A percentile compares a stretch with the other conserved stretches of the same genome.
These are phyloP conservation scores for Blastosporella zonata DNA, from an alignment of 1,284 basidiomycete species.

Conservation along the genomic window DNA sequence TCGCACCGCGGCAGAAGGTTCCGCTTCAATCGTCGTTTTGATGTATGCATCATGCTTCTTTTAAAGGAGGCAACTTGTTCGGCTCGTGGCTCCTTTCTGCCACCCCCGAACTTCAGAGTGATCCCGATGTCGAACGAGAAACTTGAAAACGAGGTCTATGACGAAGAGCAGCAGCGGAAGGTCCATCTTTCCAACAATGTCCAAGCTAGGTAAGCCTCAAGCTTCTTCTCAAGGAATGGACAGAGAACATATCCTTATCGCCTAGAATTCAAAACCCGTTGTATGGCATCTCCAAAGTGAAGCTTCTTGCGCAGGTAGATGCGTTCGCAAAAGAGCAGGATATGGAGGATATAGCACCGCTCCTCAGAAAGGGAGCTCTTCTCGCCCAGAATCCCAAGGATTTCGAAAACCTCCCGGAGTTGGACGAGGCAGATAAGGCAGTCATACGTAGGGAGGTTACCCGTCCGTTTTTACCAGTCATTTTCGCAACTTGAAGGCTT, in stretches of 20 bases:
- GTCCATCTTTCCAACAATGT: conserved; percentile 37
- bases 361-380: conserved; percentile 55
- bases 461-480: conserved; percentile 30
- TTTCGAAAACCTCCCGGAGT: conserved; percentile 49
- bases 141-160: conserved; percentile 15
- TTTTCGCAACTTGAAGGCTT: neutral
- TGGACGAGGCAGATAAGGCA: conserved; percentile 50
- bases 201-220: conserved; percentile 34
- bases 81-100: conserved; percentile 5
- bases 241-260: neutral
- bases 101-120: neutral
- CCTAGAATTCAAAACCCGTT: conserved; percentile 55
- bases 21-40: conserved; percentile 10
- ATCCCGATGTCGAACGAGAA: conserved; percentile 19
- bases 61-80: conserved; percentile 7
- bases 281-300: conserved; percentile 41
- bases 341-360: conserved; percentile 40
- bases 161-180: conserved; percentile 22
- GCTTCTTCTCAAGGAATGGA: conserved; percentile 2
- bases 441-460: conserved; percentile 50
- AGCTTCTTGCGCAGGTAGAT: conserved; percentile 44
- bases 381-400: conserved; percentile 53
- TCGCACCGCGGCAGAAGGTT: neutral
- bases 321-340: conserved; percentile 44
- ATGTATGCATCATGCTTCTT: conserved; percentile 7